A percentile compares a stretch with the other conserved stretches of the same genome.
phyloP scores from a whole-genome alignment of 2,329 filamentous ascomycete genomes.

The Aspergillus arachidicola region DNA sequence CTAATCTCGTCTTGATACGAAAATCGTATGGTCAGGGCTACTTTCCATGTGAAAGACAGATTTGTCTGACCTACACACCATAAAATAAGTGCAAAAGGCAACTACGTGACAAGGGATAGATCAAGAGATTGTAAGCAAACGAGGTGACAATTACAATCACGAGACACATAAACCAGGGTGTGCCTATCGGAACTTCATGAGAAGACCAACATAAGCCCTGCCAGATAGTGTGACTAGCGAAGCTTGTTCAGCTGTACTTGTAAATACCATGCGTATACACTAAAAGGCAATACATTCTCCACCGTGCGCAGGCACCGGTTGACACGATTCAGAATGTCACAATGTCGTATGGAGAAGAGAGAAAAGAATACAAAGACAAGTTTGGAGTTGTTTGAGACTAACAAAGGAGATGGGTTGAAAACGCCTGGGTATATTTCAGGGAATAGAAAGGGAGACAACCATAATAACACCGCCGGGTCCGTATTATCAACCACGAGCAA shows the following conservation, averaged over 20 bases:
- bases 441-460: constrained; percentile 28
- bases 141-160: not conserved
- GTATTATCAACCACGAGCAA: constrained; percentile 31
- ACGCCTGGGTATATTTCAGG: constrained; percentile 41
- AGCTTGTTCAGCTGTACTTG: not conserved
- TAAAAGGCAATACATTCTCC: not conserved
- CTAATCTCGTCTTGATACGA: not conserved
- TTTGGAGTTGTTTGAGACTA: constrained; percentile 3
- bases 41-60: not conserved
- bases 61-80: not conserved
- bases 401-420: constrained; percentile 21
- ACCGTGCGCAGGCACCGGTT: not conserved
- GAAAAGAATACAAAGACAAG: constrained; percentile 6
- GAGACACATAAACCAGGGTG: not conserved
- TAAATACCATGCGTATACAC: not conserved
- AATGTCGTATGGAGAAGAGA: constrained; percentile 5
- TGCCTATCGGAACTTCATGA: not conserved
- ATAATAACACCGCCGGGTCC: constrained; percentile 36
- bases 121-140: not conserved
- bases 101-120: not conserved
- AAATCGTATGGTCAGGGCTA: not conserved
- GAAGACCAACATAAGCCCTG: not conserved
- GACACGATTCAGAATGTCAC: not conserved
- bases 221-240: not conserved
- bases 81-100: not conserved